Evolutionary conservation across 2,329 filamentous ascomycete species (phyloP).

Genomic region (Metarhizium guizhouense): DNA sequence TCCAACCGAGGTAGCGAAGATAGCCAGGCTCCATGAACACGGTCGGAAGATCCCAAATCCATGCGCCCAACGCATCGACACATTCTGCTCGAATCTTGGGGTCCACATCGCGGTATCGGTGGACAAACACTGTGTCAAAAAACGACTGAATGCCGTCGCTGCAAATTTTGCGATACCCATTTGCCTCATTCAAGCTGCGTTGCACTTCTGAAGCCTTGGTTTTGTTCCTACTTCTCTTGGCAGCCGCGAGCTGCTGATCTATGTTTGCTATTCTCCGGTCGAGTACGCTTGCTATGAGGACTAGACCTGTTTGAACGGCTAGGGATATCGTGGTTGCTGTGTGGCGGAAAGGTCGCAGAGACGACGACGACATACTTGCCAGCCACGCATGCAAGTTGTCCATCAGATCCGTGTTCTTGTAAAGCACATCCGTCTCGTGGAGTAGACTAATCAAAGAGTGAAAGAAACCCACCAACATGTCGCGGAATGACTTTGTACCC

Average conservation of each 20-base stretch:
- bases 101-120: conserved; percentile 92
- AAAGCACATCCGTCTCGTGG: conserved; percentile 74
- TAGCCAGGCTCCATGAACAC: conserved; percentile 87
- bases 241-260: conserved; percentile 69
- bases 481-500: conserved; percentile 67
- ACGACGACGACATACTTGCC: conserved; percentile 80
- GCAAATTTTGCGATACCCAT: conserved; percentile 58
- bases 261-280: conserved; percentile 65
- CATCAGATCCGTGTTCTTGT: conserved; percentile 66
- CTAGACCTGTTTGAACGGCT: conserved; percentile 69
- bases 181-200: conserved; percentile 60
- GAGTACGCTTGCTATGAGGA: conserved; percentile 61
- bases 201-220: conserved; percentile 66
- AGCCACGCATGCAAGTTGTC: conserved; percentile 90
- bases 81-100: conserved; percentile 83
- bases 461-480: conserved; percentile 72
- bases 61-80: conserved; percentile 74
- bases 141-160: conserved; percentile 71
- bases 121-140: conserved; percentile 88
- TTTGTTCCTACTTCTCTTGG: conserved; percentile 69
- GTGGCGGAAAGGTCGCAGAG: conserved; percentile 83
- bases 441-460: conserved; percentile 65
- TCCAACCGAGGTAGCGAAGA: conserved; percentile 90
- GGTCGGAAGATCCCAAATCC: conserved; percentile 79
- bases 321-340: conserved; percentile 82